A percentile compares a stretch with the other conserved stretches of the same genome.
phyloP scores from a whole-genome alignment of 208 protist species.

The Trypanosoma congolense region DNA sequence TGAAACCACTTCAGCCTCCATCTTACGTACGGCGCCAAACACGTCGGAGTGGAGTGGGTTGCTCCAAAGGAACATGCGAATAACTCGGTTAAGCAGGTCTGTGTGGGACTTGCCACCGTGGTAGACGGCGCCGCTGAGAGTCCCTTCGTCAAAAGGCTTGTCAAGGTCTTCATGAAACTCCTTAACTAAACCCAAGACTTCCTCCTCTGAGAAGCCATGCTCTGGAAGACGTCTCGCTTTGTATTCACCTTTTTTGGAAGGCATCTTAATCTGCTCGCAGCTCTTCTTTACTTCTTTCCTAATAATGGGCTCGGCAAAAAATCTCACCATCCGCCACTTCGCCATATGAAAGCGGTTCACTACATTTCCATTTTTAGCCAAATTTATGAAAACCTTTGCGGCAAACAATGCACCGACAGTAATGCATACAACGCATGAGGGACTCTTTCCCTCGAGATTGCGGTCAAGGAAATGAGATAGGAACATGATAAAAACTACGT shows the following conservation, averaged over 20 bases:
- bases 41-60: slow-evolving; percentile 96
- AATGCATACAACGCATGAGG: slow-evolving; percentile 52
- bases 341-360: slow-evolving; percentile 43
- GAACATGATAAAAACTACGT: slow-evolving; percentile 15
- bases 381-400: slow-evolving; percentile 33
- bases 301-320: slow-evolving; percentile 55
- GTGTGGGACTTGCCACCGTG: slow-evolving; percentile 81
- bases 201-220: slow-evolving; percentile 35
- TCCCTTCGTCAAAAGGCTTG: slow-evolving; percentile 55
- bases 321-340: slow-evolving; percentile 52
- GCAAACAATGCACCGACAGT: slow-evolving; percentile 35
- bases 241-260: slow-evolving; percentile 56
- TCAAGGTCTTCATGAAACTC: slow-evolving; percentile 64
- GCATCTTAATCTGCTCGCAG: slow-evolving; percentile 50
- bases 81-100: slow-evolving; percentile 84
- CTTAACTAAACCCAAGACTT: slow-evolving; percentile 57
- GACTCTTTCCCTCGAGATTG: slow-evolving; percentile 36
- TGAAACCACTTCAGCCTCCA: slow-evolving; percentile 96
- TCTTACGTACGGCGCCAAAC: slow-evolving; percentile 95
- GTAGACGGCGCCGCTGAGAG: slow-evolving; percentile 92
- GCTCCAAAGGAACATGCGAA: slow-evolving; percentile 87
- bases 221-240: slow-evolving; percentile 57
- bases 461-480: slow-evolving; percentile 60
- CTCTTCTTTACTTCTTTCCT: slow-evolving; percentile 36
- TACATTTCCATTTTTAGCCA: slow-evolving; percentile 46